These are phyloP conservation scores for Podaxis rugospora DNA, from an alignment of 768 basidiomycete genomes.

Conservation along the genomic window DNA sequence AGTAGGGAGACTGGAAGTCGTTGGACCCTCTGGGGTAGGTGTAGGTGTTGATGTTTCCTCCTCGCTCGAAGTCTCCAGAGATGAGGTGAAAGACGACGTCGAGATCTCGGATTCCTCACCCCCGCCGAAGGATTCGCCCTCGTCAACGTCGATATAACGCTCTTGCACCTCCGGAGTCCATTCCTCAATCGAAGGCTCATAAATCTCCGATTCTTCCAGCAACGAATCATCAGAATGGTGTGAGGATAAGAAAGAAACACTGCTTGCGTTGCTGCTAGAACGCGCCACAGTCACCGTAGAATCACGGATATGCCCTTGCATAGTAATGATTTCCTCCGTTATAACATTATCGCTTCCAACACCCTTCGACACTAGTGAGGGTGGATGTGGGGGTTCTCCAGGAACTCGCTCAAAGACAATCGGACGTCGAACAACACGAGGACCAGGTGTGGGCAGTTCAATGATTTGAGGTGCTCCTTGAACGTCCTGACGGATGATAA, in stretches of 20 bases:
- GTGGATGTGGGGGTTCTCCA: constrained; percentile 8
- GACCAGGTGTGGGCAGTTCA: background rate
- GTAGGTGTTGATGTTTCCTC: background rate
- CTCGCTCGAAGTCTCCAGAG: constrained; percentile 8
- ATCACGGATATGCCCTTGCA: constrained; percentile 16
- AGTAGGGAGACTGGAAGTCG: constrained; percentile 20
- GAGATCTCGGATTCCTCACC: constrained; percentile 6
- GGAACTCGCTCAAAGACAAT: background rate
- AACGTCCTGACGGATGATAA: constrained; percentile 11
- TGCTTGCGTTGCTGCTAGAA: constrained; percentile 37
- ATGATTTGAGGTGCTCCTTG: constrained; percentile 1
- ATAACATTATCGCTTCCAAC: constrained; percentile 38
- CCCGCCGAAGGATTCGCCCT: background rate
- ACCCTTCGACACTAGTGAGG: constrained; percentile 31
- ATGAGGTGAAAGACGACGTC: constrained; percentile 9
- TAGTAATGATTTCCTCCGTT: constrained; percentile 6
- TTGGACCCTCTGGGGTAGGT: constrained; percentile 25
- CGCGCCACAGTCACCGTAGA: constrained; percentile 29
- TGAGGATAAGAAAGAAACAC: constrained; percentile 43
- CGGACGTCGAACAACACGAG: background rate
- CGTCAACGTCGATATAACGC: background rate
- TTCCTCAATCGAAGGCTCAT: constrained; percentile 9
- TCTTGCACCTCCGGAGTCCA: background rate
- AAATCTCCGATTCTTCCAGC: constrained; percentile 24
- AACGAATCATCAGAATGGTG: constrained; percentile 74